Percentiles rank a stretch among this genome's conserved stretches.
Conservation (phyloP, 305 asterid genomes). For the Fraxinus nigra region DNA sequence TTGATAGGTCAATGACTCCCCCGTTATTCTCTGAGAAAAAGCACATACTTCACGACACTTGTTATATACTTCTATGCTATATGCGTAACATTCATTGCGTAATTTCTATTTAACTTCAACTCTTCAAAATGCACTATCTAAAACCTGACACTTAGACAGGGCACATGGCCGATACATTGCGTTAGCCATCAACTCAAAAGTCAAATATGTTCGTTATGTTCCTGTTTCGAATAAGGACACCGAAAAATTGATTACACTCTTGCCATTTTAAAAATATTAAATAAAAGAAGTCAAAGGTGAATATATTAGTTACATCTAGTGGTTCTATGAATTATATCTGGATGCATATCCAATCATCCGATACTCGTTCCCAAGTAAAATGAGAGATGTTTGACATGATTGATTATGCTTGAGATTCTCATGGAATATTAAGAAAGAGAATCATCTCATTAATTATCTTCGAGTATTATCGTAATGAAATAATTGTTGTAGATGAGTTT, state of each 20-base stretch:
- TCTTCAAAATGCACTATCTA: not conserved
- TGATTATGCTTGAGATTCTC: not conserved
- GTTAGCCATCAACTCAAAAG: not conserved
- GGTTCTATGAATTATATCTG: not conserved
- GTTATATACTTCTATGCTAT: not conserved
- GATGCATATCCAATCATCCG: not conserved
- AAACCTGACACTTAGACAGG: not conserved
- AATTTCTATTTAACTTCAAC: not conserved
- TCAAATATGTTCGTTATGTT: not conserved
- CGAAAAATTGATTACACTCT: no score
- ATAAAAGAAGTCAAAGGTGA: not conserved
- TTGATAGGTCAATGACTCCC: not conserved
- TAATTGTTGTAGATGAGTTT: not conserved
- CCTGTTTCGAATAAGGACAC: not conserved
- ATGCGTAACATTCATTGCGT: not conserved
- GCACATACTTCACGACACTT: not conserved
- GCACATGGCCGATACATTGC: not conserved
- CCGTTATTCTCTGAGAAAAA: not conserved
- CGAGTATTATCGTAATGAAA: not conserved
- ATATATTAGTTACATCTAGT: not conserved
- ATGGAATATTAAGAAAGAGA: not conserved
- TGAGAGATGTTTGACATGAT: not conserved
- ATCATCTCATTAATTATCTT: not conserved
- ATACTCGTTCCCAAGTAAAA: not conserved
- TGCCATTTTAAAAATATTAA: no score